Conservation (phyloP, 768 basidiomycete genomes). For the Leucogyrophana mollusca region DNA sequence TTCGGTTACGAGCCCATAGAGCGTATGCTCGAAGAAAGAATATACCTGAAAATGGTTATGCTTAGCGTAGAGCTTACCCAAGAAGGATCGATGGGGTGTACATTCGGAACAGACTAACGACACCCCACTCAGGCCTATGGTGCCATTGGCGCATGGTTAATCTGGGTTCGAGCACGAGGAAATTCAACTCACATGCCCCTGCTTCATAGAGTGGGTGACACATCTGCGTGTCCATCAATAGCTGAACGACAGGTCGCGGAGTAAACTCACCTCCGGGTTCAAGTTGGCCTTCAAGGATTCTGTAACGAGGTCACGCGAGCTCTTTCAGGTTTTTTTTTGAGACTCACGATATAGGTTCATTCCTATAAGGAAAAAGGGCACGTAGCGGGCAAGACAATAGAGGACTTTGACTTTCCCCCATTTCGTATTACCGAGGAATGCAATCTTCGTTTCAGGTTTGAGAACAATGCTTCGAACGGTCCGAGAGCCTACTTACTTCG, state of each 20-base stretch:
- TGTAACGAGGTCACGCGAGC: not conserved
- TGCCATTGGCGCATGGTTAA: not conserved
- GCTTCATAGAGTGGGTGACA: constrained; percentile 3
- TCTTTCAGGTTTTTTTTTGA: not conserved
- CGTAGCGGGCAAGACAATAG: constrained; percentile 5
- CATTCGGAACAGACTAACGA: constrained; percentile 4
- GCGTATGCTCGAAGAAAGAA: constrained; percentile 7
- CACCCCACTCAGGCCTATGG: not conserved
- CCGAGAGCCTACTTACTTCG: no score
- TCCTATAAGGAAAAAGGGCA: constrained; percentile 2
- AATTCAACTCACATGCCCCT: not conserved
- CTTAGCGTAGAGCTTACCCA: not conserved
- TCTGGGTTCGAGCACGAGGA: no score
- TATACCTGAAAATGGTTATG: constrained; percentile 1
- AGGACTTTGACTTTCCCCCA: constrained; percentile 2
- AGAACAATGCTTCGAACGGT: no score
- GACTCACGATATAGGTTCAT: constrained; percentile 3
- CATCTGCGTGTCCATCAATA: not conserved
- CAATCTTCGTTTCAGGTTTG: no score
- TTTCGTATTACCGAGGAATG: not conserved
- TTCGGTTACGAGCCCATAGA: constrained; percentile 3
- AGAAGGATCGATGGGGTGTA: not conserved
- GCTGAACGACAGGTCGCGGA: no score
- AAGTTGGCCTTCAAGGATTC: not conserved
- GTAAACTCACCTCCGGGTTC: not conserved